Percentiles rank a stretch among this genome's conserved stretches.
Evolutionary conservation across 129 eudicot species (phyloP).

Genomic region (Flaveria linearis): DNA sequence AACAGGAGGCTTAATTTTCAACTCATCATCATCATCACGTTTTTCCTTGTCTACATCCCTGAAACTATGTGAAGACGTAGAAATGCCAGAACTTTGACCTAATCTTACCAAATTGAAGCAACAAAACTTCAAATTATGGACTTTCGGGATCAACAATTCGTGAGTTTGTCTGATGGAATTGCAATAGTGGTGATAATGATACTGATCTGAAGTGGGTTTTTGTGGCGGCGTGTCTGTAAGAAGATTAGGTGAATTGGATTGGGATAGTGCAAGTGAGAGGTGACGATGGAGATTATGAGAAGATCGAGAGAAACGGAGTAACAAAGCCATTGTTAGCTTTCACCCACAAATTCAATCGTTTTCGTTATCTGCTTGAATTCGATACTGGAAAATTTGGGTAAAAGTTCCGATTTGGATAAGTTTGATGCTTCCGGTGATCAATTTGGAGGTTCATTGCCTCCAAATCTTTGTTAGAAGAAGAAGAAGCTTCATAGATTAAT

Average conservation of each 20-base stretch:
- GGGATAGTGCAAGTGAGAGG: constrained; percentile 26
- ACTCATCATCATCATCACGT: constrained; percentile 18
- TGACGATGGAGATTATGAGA: constrained; percentile 27
- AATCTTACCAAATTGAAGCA: constrained; percentile 20
- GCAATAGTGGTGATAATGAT: neutral
- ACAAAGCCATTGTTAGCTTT: constrained; percentile 33
- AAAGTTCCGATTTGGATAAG: no score
- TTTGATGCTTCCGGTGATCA: no score
- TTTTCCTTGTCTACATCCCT: constrained; percentile 20
- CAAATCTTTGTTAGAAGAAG: no score
- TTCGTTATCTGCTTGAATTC: no score
- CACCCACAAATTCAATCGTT: no score
- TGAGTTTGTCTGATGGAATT: neutral
- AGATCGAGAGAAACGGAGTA: constrained; percentile 42
- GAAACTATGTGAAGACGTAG: constrained; percentile 28
- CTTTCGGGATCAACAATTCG: constrained; percentile 8
- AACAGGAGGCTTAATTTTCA: constrained; percentile 14
- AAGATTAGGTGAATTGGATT: constrained; percentile 26
- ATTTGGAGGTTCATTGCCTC: no score
- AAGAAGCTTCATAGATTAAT: no score
- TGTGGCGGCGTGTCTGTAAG: constrained; percentile 9
- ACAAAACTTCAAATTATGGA: constrained; percentile 19
- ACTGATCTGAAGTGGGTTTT: constrained; percentile 22
- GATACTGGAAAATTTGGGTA: no score
- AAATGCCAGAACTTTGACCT: constrained; percentile 40